Evolutionary conservation across 2,329 filamentous ascomycete genomes (phyloP).

Genomic region (Rhexocercosporidium sp.): DNA sequence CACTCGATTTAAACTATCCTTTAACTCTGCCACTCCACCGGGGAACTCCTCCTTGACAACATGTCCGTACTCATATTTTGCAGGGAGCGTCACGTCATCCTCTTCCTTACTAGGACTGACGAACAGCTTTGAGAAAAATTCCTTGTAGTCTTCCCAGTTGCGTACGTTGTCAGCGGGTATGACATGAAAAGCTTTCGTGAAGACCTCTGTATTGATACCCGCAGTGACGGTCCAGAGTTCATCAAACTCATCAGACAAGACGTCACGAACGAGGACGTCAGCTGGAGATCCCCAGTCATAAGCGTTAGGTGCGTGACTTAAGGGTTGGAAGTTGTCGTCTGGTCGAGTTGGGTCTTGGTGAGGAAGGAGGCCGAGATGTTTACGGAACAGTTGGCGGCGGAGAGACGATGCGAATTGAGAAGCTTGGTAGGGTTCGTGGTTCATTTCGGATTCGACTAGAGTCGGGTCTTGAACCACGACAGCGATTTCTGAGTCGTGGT

Average conservation of each 20-base stretch:
- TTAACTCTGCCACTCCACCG: conserved; percentile 74
- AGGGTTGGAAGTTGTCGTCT: conserved; percentile 78
- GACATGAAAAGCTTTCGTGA: conserved; percentile 80
- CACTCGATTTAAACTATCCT: conserved; percentile 69
- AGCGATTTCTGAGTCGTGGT: conserved; percentile 89
- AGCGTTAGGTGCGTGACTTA: conserved; percentile 71
- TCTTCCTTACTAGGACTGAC: conserved; percentile 56
- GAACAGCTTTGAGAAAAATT: conserved; percentile 73
- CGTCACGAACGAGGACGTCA: conserved; percentile 75
- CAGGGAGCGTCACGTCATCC: conserved; percentile 50
- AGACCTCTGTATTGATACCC: conserved; percentile 78
- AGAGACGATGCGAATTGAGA: conserved; percentile 80
- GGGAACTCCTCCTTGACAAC: conserved; percentile 81
- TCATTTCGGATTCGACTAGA: conserved; percentile 73
- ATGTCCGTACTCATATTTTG: conserved; percentile 82
- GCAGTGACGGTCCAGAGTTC: conserved; percentile 77
- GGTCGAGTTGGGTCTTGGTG: conserved; percentile 71
- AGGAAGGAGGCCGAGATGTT: conserved; percentile 85
- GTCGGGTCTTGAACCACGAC: conserved; percentile 83
- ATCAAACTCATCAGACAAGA: conserved; percentile 70
- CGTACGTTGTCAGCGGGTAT: conserved; percentile 72
- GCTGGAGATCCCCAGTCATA: conserved; percentile 74
- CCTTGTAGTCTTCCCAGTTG: conserved; percentile 75
- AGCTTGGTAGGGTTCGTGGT: conserved; percentile 72
- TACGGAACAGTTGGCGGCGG: conserved; percentile 85